Percentiles rank a stretch among this genome's conserved stretches.
These are phyloP conservation scores for Metschnikowia anglica DNA, from an alignment of 805 yeast genomes.

Conservation along the genomic window DNA sequence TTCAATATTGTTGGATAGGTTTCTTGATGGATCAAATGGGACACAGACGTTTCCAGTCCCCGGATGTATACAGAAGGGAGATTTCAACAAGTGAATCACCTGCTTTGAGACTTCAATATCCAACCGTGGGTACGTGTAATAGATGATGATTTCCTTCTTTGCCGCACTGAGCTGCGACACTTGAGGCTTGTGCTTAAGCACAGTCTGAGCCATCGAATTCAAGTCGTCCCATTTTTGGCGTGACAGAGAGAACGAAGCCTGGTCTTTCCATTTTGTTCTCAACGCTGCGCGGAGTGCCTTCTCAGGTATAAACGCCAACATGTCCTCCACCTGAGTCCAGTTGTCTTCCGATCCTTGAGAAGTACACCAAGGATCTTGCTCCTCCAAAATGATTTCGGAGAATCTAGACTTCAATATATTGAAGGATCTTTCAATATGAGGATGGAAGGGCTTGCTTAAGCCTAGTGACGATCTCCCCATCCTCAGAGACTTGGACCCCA, in stretches of 20 bases:
- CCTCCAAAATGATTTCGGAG: constrained; percentile 61
- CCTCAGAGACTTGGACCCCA: constrained; percentile 44
- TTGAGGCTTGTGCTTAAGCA: constrained; percentile 45
- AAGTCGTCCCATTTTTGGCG: constrained; percentile 81
- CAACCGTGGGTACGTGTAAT: constrained; percentile 82
- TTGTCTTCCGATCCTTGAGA: constrained; percentile 40
- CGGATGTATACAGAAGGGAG: constrained; percentile 97
- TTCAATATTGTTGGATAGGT: constrained; percentile 31
- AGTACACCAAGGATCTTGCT: constrained; percentile 82
- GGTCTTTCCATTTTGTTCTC: constrained; percentile 54
- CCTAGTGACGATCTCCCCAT: constrained; percentile 50
- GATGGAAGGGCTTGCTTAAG: constrained; percentile 82
- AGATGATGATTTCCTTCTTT: constrained; percentile 77
- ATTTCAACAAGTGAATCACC: constrained; percentile 85
- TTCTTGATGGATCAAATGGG: constrained; percentile 60
- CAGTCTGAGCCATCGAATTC: constrained; percentile 49
- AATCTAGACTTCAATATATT: constrained; percentile 65
- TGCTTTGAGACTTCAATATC: constrained; percentile 92
- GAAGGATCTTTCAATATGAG: constrained; percentile 76
- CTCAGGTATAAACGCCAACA: constrained; percentile 65
- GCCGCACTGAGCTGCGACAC: constrained; percentile 59
- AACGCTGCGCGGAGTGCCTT: constrained; percentile 53
- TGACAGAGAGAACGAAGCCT: constrained; percentile 36
- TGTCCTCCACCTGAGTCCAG: constrained; percentile 48
- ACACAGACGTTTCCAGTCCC: constrained; percentile 95